A percentile compares a stretch with the other conserved stretches of the same genome.
These are phyloP conservation scores for Prunus armeniaca DNA, from an alignment of 306 rosid species.

Conservation along the genomic window DNA sequence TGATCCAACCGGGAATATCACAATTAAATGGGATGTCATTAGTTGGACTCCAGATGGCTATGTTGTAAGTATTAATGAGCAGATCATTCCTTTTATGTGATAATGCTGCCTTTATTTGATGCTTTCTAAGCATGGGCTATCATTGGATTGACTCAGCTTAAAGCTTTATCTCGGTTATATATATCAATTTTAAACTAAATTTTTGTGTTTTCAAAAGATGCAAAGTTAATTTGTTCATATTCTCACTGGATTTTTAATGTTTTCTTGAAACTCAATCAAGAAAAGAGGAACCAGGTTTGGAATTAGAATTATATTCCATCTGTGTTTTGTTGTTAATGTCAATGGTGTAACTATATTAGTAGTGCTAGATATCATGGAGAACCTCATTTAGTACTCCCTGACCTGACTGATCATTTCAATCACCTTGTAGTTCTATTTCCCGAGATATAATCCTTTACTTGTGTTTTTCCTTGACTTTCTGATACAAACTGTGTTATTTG, in stretches of 20 bases:
- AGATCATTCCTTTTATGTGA: conserved; percentile 14
- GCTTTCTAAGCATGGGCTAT: neutral
- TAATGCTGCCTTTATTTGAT: neutral
- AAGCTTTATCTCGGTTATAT: neutral
- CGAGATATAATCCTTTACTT: neutral
- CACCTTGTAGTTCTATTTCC: neutral
- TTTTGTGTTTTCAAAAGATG: neutral
- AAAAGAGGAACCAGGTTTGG: neutral
- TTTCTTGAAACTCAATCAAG: neutral
- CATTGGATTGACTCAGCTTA: neutral
- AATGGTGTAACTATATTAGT: neutral
- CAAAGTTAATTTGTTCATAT: neutral
- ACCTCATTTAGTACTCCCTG: neutral
- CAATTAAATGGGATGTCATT: conserved; percentile 90
- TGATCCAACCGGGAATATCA: conserved; percentile 88
- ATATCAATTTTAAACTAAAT: conserved; percentile 1
- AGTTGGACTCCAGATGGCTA: conserved; percentile 93
- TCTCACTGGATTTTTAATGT: neutral
- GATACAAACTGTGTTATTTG: conserved; percentile 13
- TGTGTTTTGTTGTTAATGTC: neutral
- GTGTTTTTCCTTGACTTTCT: conserved; percentile 9
- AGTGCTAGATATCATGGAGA: neutral
- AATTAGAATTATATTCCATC: neutral
- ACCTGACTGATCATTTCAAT: neutral
- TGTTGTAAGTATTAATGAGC: conserved; percentile 56